Conservation (phyloP, 2,329 filamentous ascomycete genomes). For the Grosmannia serpens region DNA sequence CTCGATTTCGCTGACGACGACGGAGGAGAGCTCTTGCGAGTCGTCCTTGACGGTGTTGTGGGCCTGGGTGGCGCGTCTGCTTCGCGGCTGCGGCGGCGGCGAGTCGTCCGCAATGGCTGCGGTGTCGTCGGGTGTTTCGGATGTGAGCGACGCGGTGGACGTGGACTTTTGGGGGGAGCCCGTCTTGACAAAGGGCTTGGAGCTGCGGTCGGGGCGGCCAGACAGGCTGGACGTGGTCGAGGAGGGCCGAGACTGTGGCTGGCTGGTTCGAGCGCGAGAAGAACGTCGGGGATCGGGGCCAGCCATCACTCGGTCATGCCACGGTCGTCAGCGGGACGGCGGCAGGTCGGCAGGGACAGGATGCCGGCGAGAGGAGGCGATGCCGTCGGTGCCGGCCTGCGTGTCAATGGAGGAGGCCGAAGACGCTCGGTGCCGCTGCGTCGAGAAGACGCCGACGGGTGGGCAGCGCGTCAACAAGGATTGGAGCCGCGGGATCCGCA, state of each 20-base stretch:
- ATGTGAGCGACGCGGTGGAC: conserved; percentile 61
- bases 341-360: conserved; percentile 15
- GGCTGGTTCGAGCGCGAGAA: conserved; percentile 74
- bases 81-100: conserved; percentile 60
- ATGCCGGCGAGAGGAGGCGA: background rate
- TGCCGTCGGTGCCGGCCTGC: background rate
- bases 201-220: conserved; percentile 61
- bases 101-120: conserved; percentile 46
- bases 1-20: conserved; percentile 30
- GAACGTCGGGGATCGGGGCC: conserved; percentile 69
- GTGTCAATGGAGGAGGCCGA: background rate
- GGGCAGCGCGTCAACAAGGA: background rate
- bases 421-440: background rate
- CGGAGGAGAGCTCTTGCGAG: conserved; percentile 34
- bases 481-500: background rate
- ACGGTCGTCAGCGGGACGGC: background rate
- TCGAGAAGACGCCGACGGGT: background rate
- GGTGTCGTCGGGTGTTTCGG: conserved; percentile 53
- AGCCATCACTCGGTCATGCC: conserved; percentile 40
- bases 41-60: conserved; percentile 29
- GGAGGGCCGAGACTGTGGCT: conserved; percentile 65
- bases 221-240: conserved; percentile 67
- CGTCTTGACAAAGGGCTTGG: conserved; percentile 60
- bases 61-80: conserved; percentile 26
- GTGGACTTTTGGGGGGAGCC: conserved; percentile 65